phyloP scores from a whole-genome alignment of 1,284 basidiomycete species.

The Trichosporon faecale region DNA sequence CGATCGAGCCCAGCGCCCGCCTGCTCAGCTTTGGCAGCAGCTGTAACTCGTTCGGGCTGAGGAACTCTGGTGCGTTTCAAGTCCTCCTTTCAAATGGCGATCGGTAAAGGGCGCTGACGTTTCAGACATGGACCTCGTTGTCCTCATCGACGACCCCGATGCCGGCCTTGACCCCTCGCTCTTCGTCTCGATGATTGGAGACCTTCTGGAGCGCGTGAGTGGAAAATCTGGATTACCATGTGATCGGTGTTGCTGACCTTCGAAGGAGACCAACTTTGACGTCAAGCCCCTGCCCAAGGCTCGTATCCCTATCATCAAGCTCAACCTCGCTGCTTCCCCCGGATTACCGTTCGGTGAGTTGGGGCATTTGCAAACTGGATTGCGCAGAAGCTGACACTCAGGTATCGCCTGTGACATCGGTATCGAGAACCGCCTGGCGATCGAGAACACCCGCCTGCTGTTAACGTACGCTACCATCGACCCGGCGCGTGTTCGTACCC shows the following conservation, averaged over 20 bases:
- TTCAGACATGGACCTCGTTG: slow-evolving; percentile 98
- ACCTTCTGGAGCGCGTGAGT: slow-evolving; percentile 82
- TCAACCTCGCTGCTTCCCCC: slow-evolving; percentile 83
- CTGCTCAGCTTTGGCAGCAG: slow-evolving; percentile 90
- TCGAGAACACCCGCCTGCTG: slow-evolving; percentile 93
- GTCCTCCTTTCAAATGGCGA: neutral
- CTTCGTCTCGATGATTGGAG: slow-evolving; percentile 89
- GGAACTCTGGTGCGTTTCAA: slow-evolving; percentile 73
- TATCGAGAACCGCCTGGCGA: slow-evolving; percentile 92
- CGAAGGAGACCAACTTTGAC: slow-evolving; percentile 85
- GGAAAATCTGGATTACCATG: neutral
- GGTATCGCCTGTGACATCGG: slow-evolving; percentile 93
- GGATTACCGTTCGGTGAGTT: slow-evolving; percentile 71
- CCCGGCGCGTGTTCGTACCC: slow-evolving; percentile 83
- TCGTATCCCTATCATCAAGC: slow-evolving; percentile 97
- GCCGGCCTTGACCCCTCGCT: slow-evolving; percentile 69
- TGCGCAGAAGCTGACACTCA: slow-evolving; percentile 16
- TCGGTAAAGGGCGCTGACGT: slow-evolving; percentile 4
- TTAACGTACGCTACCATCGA: slow-evolving; percentile 98
- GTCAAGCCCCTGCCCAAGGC: slow-evolving; percentile 93
- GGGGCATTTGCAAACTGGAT: neutral
- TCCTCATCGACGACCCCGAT: slow-evolving; percentile 78
- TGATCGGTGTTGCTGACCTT: neutral
- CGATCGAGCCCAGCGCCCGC: slow-evolving; percentile 86
- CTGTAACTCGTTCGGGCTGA: slow-evolving; percentile 89